Evolutionary conservation across 2,329 filamentous ascomycete genomes (phyloP).

Genomic region (Aquanectria penicillioides): DNA sequence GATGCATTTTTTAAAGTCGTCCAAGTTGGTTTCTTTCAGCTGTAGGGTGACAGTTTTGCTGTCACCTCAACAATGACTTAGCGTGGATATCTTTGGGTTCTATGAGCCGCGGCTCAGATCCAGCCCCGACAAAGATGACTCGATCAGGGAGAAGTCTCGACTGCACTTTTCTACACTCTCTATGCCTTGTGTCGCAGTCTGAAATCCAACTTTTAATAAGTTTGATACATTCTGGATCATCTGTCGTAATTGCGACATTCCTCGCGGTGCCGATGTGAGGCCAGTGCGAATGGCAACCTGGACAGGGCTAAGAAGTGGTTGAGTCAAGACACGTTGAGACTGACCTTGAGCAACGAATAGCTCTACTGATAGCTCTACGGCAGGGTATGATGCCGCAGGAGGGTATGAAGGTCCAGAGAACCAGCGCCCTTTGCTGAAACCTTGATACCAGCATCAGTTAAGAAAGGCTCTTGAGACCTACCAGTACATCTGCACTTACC

Average conservation of each 20-base stretch:
- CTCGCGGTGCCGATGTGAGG: background rate
- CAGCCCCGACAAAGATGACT: background rate
- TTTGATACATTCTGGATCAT: background rate
- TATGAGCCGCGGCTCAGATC: background rate
- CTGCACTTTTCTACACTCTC: background rate
- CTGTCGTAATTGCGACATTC: background rate
- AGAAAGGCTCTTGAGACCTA: background rate
- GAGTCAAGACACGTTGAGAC: too few relatives aligned
- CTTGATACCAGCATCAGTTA: background rate
- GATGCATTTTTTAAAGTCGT: slow-evolving; percentile 3
- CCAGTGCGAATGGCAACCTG: background rate
- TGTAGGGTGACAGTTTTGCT: slow-evolving; percentile 11
- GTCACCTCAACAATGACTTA: slow-evolving; percentile 26
- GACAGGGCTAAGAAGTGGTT: background rate
- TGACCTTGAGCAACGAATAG: background rate
- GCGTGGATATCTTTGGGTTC: background rate
- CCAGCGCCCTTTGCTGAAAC: slow-evolving; percentile 1
- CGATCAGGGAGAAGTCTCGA: background rate
- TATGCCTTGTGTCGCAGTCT: background rate
- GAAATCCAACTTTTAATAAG: background rate
- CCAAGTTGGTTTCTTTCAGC: background rate
- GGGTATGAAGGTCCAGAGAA: background rate
- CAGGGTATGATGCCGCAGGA: background rate
- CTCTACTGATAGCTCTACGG: slow-evolving; percentile 1
- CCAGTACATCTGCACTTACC: background rate